Conservation (phyloP, 768 basidiomycete genomes). For the Hydnomerulius pinastri region DNA sequence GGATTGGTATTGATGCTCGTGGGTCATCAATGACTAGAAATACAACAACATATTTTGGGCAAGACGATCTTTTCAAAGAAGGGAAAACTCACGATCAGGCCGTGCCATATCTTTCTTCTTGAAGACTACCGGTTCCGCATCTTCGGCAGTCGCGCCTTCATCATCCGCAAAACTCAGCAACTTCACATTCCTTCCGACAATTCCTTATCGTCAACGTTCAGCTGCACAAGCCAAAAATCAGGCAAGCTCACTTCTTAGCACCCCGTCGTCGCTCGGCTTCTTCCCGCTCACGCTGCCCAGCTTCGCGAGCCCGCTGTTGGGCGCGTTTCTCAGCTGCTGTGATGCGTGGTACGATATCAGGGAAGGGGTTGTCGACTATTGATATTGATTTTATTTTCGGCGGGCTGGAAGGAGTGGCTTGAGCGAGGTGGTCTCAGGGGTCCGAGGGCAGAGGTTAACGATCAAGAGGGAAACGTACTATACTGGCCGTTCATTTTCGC, state of each 20-base stretch:
- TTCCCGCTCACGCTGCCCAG: constrained; percentile 76
- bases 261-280: constrained; percentile 69
- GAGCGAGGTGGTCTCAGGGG: constrained; percentile 1
- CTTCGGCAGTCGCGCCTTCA: constrained; percentile 60
- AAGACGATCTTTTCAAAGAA: background rate
- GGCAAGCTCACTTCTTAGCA: constrained; percentile 77
- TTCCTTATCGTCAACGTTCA: background rate
- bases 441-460: background rate
- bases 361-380: constrained; percentile 92
- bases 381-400: constrained; percentile 87
- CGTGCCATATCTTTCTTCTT: constrained; percentile 84
- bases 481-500: constrained; percentile 70
- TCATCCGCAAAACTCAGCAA: constrained; percentile 86
- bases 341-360: constrained; percentile 94
- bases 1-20: constrained; percentile 5
- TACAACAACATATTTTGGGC: background rate
- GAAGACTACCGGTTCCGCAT: constrained; percentile 50
- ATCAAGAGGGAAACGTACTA: constrained; percentile 54
- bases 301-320: constrained; percentile 80
- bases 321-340: constrained; percentile 89
- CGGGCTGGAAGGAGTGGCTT: constrained; percentile 52
- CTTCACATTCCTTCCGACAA: constrained; percentile 70
- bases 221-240: background rate
- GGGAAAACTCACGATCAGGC: constrained; percentile 69
- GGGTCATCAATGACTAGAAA: constrained; percentile 27